These are phyloP conservation scores for Scedosporium apiospermum DNA, from an alignment of 2,329 filamentous ascomycete species.

Conservation along the genomic window DNA sequence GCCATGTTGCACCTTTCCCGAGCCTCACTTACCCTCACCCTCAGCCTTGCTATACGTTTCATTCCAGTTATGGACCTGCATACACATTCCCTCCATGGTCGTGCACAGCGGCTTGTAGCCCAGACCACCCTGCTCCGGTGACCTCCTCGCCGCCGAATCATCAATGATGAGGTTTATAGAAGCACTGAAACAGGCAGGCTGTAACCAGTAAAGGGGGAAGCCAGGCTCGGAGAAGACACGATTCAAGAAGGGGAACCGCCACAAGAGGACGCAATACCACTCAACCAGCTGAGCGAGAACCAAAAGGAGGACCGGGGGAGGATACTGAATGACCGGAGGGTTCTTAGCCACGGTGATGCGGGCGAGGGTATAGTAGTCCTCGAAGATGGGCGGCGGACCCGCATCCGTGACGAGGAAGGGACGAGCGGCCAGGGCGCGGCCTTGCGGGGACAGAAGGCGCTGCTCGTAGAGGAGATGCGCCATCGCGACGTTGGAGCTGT, in stretches of 20 bases:
- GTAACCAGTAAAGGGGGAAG: constrained; percentile 25
- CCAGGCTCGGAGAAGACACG: constrained; percentile 20
- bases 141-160: constrained; percentile 25
- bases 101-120: constrained; percentile 27
- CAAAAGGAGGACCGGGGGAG: constrained; percentile 26
- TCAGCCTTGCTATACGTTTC: constrained; percentile 6
- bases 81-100: constrained; percentile 30
- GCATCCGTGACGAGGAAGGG: constrained; percentile 42
- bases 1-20: not conserved
- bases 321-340: constrained; percentile 23
- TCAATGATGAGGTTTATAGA: constrained; percentile 25
- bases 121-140: constrained; percentile 28
- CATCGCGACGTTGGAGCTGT: constrained; percentile 41
- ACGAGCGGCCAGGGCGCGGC: constrained; percentile 28
- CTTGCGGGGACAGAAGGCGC: constrained; percentile 31
- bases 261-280: constrained; percentile 21
- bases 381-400: constrained; percentile 31
- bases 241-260: constrained; percentile 14
- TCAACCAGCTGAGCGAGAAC: constrained; percentile 28
- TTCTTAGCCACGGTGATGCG: constrained; percentile 18
- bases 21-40: not conserved
- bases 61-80: constrained; percentile 32
- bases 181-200: constrained; percentile 29
- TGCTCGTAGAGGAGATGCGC: constrained; percentile 44
- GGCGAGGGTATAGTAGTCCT: constrained; percentile 28